Percentiles rank a stretch among this genome's conserved stretches.
phyloP scores from a whole-genome alignment of 768 basidiomycete species.

The Suillus subalutaceus region DNA sequence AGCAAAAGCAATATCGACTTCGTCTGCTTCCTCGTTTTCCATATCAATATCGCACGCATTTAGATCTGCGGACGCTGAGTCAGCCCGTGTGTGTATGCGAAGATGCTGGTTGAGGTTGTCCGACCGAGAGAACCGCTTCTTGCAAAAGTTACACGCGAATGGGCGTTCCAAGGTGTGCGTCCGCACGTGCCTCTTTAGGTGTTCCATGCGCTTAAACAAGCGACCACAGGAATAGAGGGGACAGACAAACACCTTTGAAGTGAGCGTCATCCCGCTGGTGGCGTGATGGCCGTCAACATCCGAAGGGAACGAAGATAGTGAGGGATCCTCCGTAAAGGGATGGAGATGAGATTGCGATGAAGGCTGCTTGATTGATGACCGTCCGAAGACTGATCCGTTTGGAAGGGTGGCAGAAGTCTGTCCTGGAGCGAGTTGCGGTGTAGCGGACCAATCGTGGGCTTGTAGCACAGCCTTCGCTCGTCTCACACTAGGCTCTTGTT shows the following conservation, averaged over 20 bases:
- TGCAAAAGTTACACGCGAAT: constrained; percentile 72
- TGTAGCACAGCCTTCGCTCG: constrained; percentile 21
- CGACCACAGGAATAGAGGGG: constrained; percentile 83
- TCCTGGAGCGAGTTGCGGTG: constrained; percentile 24
- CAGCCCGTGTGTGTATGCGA: constrained; percentile 63
- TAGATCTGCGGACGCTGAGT: constrained; percentile 29
- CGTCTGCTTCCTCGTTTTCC: constrained; percentile 42
- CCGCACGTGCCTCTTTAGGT: constrained; percentile 83
- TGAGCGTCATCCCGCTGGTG: constrained; percentile 32
- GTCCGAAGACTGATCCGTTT: constrained; percentile 26
- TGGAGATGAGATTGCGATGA: constrained; percentile 21
- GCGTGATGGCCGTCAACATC: constrained; percentile 20
- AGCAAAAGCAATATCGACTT: constrained; percentile 26
- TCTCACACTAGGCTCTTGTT: constrained; percentile 39
- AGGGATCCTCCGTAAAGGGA: constrained; percentile 17
- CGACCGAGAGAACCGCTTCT: constrained; percentile 83
- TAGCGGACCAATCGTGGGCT: constrained; percentile 4
- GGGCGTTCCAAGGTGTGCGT: constrained; percentile 92
- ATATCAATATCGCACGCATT: constrained; percentile 30
- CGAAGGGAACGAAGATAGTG: constrained; percentile 24
- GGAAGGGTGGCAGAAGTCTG: constrained; percentile 26
- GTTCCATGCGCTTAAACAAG: constrained; percentile 91
- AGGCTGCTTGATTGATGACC: constrained; percentile 21
- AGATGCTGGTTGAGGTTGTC: constrained; percentile 90
- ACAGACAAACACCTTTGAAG: constrained; percentile 75